A percentile compares a stretch with the other conserved stretches of the same genome.
Conservation (phyloP, 1,284 basidiomycete genomes). For the Apiotrichum montevideense region DNA sequence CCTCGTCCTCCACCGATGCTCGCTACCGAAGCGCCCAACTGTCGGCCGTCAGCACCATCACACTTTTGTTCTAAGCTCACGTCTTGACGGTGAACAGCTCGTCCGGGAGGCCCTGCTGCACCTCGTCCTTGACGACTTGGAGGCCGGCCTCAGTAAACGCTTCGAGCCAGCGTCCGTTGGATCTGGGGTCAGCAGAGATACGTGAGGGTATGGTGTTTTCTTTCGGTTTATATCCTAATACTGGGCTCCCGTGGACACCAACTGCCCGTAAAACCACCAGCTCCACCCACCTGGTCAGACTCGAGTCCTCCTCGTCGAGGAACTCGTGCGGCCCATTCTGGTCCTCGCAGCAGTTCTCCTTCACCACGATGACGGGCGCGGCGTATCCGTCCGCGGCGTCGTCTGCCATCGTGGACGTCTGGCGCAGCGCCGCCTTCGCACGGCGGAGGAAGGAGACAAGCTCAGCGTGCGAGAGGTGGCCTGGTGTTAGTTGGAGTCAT, state of each 20-base stretch:
- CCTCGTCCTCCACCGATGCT: too few relatives aligned
- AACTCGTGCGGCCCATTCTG: slow-evolving; percentile 53
- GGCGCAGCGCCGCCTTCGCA: slow-evolving; percentile 49
- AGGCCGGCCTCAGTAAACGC: slow-evolving; percentile 67
- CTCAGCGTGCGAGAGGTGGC: slow-evolving; percentile 68
- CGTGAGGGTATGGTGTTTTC: too few relatives aligned
- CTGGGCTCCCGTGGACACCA: too few relatives aligned
- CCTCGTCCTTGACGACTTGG: slow-evolving; percentile 60
- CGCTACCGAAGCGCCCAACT: slow-evolving; percentile 24
- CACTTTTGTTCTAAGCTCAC: slow-evolving; percentile 49
- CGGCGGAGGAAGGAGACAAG: slow-evolving; percentile 68
- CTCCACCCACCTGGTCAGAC: slow-evolving; percentile 63
- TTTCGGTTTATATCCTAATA: too few relatives aligned
- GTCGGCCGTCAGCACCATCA: slow-evolving; percentile 5
- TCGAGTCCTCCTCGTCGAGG: slow-evolving; percentile 82
- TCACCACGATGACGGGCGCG: slow-evolving; percentile 65
- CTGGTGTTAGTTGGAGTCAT: slow-evolving; percentile 15
- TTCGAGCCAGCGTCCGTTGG: slow-evolving; percentile 71
- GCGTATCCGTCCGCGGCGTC: slow-evolving; percentile 3
- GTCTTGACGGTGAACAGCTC: slow-evolving; percentile 78
- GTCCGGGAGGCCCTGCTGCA: slow-evolving; percentile 64
- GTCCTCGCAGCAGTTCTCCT: slow-evolving; percentile 79
- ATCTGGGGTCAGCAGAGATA: slow-evolving; percentile 51
- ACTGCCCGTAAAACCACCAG: too few relatives aligned
- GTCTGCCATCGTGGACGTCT: slow-evolving; percentile 10